Percentiles rank a stretch among this genome's conserved stretches.
Evolutionary conservation across 2,329 filamentous ascomycete genomes (phyloP).

Genomic region (Cordyceps tenuipes): DNA sequence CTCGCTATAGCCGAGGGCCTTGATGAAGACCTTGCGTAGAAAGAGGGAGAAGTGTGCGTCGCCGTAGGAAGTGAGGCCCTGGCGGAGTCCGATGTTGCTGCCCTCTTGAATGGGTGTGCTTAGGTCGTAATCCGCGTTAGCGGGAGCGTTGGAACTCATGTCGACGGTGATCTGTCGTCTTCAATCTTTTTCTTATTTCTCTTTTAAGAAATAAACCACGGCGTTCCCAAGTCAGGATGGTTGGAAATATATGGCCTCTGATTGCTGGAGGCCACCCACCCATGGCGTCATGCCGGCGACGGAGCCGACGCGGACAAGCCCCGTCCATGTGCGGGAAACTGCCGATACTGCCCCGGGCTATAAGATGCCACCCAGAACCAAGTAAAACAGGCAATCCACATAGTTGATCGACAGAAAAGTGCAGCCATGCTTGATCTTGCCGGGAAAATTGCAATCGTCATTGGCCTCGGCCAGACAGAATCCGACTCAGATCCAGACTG

Average conservation of each 20-base stretch:
- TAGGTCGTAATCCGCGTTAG: conserved; percentile 53
- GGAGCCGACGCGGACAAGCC: background rate
- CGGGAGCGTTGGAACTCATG: background rate
- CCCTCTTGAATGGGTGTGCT: conserved; percentile 37
- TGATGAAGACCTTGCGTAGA: conserved; percentile 69
- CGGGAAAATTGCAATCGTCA: conserved; percentile 36
- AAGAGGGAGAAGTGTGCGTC: conserved; percentile 70
- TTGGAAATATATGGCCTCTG: conserved; percentile 7
- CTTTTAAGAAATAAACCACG: too few species aligned
- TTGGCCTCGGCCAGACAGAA: conserved; percentile 37
- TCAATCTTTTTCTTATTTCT: too few species aligned
- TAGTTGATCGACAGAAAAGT: background rate
- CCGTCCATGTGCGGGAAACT: background rate
- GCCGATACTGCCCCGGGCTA: background rate
- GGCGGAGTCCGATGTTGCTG: conserved; percentile 44
- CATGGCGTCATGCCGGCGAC: background rate
- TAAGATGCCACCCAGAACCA: background rate
- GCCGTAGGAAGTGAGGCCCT: conserved; percentile 60
- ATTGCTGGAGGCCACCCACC: background rate
- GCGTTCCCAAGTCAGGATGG: too few species aligned
- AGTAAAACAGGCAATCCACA: background rate
- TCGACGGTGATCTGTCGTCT: background rate
- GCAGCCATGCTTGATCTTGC: conserved; percentile 29
- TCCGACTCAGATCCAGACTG: conserved; percentile 22
- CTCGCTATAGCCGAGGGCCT: conserved; percentile 65